Base-by-base conservation (phyloP, 2,329 filamentous ascomycete species). In the Periconia macrospinosa region DNA sequence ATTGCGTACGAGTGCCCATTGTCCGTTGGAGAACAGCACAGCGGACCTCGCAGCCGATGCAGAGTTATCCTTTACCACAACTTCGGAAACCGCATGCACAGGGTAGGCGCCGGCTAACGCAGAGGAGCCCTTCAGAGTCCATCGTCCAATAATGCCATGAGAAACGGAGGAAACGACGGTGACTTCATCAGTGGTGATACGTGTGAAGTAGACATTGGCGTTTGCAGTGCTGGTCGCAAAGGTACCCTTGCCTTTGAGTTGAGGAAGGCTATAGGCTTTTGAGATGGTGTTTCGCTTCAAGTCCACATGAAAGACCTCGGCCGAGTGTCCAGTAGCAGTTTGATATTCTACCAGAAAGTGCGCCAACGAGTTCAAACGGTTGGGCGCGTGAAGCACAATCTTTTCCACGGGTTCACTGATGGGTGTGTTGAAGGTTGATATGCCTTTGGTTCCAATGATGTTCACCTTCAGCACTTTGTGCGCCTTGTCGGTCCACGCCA, bases 341-440 rank as follows among this genome's bases (percentile, higher is more conserved):
- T 87, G 82, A 63, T 86, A 91, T 62, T 96, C 90, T 6, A 96
- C 89, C 30, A 97, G 78, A 76, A 97, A 95, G 76, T 96, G 91
- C 37, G 91, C 81, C 44, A 86, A 80, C 3, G 90, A 88, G 66
- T 89, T 88, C 30, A 85, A 76, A 51, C 88, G 80, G 59, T 86
- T 86, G 15, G 91, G 88, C 1, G 90, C 89, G 67, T 95, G 90
- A 19, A 96, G 79, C 2, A 76, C 73, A 44, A 89, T 78, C 18
- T 78, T 77, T 51, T 86, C 80, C 3, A 81, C 68, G 13, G 65
- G 60, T 13, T 74, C 64, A 23, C 69, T 62, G 45, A 68, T 71
- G 15, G 77, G 76, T 19, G 79, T 75, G 48, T 68, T 69, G 67
- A 81, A 79, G 37, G 69, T 72, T 11, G 75, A 64, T 1, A 80